These are phyloP conservation scores for Galerina sulciceps DNA, from an alignment of 768 basidiomycete species.

Conservation along the genomic window DNA sequence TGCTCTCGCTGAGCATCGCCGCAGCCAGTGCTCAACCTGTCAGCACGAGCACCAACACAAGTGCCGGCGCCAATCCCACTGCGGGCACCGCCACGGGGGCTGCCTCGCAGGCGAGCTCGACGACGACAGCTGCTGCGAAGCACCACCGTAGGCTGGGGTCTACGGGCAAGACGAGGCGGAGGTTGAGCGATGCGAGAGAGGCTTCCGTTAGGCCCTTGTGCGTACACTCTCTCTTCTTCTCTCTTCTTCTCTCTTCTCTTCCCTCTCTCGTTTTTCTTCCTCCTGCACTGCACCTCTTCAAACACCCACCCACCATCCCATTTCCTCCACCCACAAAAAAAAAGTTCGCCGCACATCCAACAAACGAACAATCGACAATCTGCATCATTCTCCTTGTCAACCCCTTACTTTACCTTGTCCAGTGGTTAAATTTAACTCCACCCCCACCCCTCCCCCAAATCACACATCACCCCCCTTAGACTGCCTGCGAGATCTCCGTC, in stretches of 20 bases:
- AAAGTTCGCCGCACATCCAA: not conserved
- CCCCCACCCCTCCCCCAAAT: no score
- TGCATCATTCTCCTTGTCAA: conserved; percentile 9
- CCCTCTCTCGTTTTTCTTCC: not conserved
- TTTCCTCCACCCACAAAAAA: not conserved
- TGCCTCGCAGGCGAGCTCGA: conserved; percentile 30
- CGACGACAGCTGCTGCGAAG: conserved; percentile 35
- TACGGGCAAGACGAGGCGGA: conserved; percentile 67
- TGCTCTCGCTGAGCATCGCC: conserved; percentile 72
- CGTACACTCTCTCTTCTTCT: conserved; percentile 36
- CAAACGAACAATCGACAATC: not conserved
- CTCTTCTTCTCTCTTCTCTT: not conserved
- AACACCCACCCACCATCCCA: not conserved
- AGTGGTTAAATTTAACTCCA: not conserved
- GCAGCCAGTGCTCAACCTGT: conserved; percentile 55
- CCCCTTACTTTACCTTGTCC: not conserved
- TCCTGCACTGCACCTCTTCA: not conserved
- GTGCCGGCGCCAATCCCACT: conserved; percentile 2
- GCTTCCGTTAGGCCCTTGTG: conserved; percentile 77
- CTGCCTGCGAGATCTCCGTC: not conserved
- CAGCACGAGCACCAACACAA: conserved; percentile 3
- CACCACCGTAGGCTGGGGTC: conserved; percentile 77
- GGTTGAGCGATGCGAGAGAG: conserved; percentile 80
- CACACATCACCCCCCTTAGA: no score
- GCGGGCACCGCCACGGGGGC: conserved; percentile 13